Evolutionary conservation across 495 filamentous ascomycete species (phyloP).

Genomic region (Trichocladium antarcticum): DNA sequence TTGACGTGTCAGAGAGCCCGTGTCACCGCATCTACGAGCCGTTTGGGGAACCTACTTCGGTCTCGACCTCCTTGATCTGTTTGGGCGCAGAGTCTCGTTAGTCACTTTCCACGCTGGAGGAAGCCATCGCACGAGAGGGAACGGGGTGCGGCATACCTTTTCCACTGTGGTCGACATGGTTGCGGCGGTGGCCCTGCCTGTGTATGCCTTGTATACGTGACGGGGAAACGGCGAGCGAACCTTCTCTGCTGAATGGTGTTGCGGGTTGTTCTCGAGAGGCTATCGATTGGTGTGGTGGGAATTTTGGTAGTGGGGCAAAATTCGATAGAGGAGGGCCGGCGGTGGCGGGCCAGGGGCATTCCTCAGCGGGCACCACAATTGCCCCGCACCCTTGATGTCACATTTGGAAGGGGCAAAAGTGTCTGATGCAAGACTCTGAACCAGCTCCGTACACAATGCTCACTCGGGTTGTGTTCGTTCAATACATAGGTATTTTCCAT

Average conservation of each 20-base stretch:
- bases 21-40: conserved; percentile 1
- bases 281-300: conserved; percentile 10
- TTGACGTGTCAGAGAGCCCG: conserved; percentile 14
- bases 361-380: background rate
- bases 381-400: conserved; percentile 6
- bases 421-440: too few relatives aligned
- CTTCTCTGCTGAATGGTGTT: conserved; percentile 2
- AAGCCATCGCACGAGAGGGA: background rate
- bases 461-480: background rate
- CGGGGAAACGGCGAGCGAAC: background rate
- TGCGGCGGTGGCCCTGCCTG: conserved; percentile 21
- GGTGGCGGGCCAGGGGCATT: background rate
- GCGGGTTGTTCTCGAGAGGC: background rate
- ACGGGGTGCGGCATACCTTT: conserved; percentile 52
- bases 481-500: background rate
- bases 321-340: background rate
- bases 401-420: background rate
- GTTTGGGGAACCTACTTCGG: conserved; percentile 50
- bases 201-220: background rate
- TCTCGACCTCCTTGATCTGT: conserved; percentile 96
- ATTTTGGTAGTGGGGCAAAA: conserved; percentile 32
- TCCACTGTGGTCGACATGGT: conserved; percentile 94
- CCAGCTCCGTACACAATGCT: background rate
- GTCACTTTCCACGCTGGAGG: background rate
- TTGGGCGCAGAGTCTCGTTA: conserved; percentile 9